phyloP scores from a whole-genome alignment of 805 yeast genomes.

The Komagataella pastoris region DNA sequence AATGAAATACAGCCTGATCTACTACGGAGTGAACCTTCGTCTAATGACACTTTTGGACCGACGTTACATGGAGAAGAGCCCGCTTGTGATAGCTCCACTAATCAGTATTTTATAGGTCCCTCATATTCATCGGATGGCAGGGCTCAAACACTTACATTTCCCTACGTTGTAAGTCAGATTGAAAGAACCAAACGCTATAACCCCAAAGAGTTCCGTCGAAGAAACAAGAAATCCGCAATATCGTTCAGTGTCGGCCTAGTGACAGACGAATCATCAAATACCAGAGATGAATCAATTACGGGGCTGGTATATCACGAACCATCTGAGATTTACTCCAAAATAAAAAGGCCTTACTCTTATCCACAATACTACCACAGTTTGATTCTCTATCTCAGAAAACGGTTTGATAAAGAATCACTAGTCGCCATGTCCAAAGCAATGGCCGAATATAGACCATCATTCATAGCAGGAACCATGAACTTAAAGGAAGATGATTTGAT shows the following conservation, averaged over 20 bases:
- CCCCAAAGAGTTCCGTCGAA: slow-evolving; percentile 23
- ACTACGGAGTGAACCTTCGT: neutral
- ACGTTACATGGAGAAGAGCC: slow-evolving; percentile 16
- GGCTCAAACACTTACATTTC: slow-evolving; percentile 33
- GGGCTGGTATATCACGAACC: slow-evolving; percentile 47
- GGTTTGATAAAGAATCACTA: slow-evolving; percentile 60
- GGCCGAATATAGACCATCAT: slow-evolving; percentile 86
- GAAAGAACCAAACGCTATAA: slow-evolving; percentile 23
- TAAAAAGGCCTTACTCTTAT: slow-evolving; percentile 69
- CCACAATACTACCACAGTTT: slow-evolving; percentile 84
- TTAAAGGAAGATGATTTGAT: slow-evolving; percentile 83
- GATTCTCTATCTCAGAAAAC: slow-evolving; percentile 52
- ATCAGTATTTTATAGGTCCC: slow-evolving; percentile 57
- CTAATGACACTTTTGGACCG: neutral
- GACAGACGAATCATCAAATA: slow-evolving; percentile 20
- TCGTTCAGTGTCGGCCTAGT: slow-evolving; percentile 35
- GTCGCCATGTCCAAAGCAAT: slow-evolving; percentile 76
- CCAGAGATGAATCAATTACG: slow-evolving; percentile 7
- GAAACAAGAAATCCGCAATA: slow-evolving; percentile 22
- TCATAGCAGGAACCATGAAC: slow-evolving; percentile 84
- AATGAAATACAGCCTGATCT: neutral
- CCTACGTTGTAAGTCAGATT: slow-evolving; percentile 41
- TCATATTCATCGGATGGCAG: slow-evolving; percentile 18
- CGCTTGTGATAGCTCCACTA: slow-evolving; percentile 41
- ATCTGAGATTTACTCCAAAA: slow-evolving; percentile 66